phyloP scores from a whole-genome alignment of 2,329 filamentous ascomycete genomes.

The Calonectria pauciramosa region DNA sequence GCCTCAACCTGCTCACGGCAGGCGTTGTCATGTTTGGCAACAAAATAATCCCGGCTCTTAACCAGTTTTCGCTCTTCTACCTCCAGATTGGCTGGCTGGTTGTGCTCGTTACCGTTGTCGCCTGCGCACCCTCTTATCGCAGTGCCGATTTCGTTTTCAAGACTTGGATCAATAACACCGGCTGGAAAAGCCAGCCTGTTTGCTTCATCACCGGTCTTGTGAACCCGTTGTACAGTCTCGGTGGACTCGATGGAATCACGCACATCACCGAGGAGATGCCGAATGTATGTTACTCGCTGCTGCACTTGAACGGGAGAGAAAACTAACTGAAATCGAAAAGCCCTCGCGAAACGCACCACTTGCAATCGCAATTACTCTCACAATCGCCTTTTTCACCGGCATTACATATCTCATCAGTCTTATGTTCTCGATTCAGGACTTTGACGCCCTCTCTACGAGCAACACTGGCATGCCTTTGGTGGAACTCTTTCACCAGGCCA shows the following conservation, averaged over 20 bases:
- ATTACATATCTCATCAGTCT: constrained; percentile 64
- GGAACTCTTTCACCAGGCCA: constrained; percentile 62
- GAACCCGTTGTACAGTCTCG: constrained; percentile 61
- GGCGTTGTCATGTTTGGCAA: constrained; percentile 64
- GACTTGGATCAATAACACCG: constrained; percentile 67
- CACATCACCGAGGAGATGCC: constrained; percentile 67
- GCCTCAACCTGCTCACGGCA: constrained; percentile 58
- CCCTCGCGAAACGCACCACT: constrained; percentile 55
- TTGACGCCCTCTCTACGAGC: constrained; percentile 56
- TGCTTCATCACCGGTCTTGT: constrained; percentile 65
- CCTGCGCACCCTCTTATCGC: constrained; percentile 60
- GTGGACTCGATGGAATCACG: constrained; percentile 61
- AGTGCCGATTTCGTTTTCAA: constrained; percentile 63
- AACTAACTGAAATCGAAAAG: constrained; percentile 17
- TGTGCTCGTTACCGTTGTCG: constrained; percentile 62
- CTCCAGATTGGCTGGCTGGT: constrained; percentile 62
- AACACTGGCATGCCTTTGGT: constrained; percentile 59
- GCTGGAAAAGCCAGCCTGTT: constrained; percentile 64
- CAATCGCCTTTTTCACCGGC: constrained; percentile 64
- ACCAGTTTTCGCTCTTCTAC: constrained; percentile 59
- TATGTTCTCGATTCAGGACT: constrained; percentile 66
- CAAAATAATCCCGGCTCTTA: constrained; percentile 56
- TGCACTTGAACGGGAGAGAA: not conserved
- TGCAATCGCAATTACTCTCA: constrained; percentile 59
- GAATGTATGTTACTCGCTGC: constrained; percentile 51